Evolutionary conservation across 1,284 basidiomycete genomes (phyloP).

Genomic region (Naganishia albida): DNA sequence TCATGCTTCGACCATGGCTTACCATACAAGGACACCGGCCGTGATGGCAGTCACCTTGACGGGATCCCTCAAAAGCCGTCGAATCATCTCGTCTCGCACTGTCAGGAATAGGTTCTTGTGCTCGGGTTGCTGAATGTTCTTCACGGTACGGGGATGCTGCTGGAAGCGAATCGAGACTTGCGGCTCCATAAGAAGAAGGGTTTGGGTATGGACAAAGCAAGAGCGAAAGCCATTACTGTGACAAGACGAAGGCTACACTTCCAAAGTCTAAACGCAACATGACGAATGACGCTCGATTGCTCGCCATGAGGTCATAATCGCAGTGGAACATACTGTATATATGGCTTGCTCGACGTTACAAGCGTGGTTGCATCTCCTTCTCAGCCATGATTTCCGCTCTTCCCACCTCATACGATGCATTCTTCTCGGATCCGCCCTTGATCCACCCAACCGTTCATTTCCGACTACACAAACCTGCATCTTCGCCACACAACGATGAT

Average conservation of each 20-base stretch:
- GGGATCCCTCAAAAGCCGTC: constrained; percentile 14
- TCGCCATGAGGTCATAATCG: too few relatives aligned
- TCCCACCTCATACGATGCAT: neutral
- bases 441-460: constrained; percentile 23
- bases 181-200: neutral
- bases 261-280: neutral
- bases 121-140: neutral
- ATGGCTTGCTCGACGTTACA: too few relatives aligned
- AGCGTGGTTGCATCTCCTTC: too few relatives aligned
- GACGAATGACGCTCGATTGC: neutral
- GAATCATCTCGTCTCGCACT: constrained; percentile 13
- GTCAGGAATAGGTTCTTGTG: neutral
- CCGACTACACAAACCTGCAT: neutral
- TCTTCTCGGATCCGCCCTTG: constrained; percentile 13
- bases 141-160: neutral
- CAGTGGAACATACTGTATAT: too few relatives aligned
- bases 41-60: constrained; percentile 20
- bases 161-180: constrained; percentile 2
- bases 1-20: neutral
- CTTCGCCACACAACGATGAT: neutral
- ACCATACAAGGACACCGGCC: constrained; percentile 22
- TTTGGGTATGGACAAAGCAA: too few relatives aligned
- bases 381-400: neutral
- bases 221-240: neutral
- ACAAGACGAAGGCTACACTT: too few relatives aligned